phyloP scores from a whole-genome alignment of 345 rosid genomes.

The Gossypium sturtianum region DNA sequence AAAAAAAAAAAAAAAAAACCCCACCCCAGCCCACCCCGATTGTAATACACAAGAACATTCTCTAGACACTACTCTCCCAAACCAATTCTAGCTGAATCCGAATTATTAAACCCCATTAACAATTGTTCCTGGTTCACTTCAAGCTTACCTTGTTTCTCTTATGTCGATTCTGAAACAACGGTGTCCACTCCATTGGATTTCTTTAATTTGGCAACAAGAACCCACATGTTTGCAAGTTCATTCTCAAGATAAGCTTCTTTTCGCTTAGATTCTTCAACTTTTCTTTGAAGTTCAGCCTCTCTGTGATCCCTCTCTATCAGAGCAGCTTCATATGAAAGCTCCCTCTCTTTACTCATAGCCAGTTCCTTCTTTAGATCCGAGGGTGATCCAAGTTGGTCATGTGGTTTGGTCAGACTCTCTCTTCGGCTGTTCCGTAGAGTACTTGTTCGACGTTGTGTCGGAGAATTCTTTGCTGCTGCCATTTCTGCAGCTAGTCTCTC shows the following conservation, averaged over 20 bases:
- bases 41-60: conserved; percentile 25
- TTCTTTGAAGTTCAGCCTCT: conserved; percentile 74
- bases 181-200: conserved; percentile 53
- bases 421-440: conserved; percentile 64
- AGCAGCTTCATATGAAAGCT: conserved; percentile 75
- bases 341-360: conserved; percentile 71
- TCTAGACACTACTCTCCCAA: conserved; percentile 15
- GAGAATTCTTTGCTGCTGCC: conserved; percentile 54
- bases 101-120: conserved; percentile 14
- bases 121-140: conserved; percentile 9
- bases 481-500: conserved; percentile 72
- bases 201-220: conserved; percentile 85
- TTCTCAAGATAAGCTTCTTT: conserved; percentile 95
- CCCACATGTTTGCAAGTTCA: conserved; percentile 99
- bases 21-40: conserved; percentile 5
- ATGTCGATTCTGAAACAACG: conserved; percentile 34
- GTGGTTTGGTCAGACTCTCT: conserved; percentile 46
- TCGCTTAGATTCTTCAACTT: conserved; percentile 84
- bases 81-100: background rate
- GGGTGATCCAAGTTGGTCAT: conserved; percentile 54
- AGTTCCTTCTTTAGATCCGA: conserved; percentile 79
- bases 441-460: conserved; percentile 49
- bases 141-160: conserved; percentile 19
- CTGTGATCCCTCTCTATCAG: conserved; percentile 70
- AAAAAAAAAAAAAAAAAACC: background rate